A percentile compares a stretch with the other conserved stretches of the same genome.
These are phyloP conservation scores for Podospora pseudopauciseta DNA, from an alignment of 495 filamentous ascomycete species.

Conservation along the genomic window DNA sequence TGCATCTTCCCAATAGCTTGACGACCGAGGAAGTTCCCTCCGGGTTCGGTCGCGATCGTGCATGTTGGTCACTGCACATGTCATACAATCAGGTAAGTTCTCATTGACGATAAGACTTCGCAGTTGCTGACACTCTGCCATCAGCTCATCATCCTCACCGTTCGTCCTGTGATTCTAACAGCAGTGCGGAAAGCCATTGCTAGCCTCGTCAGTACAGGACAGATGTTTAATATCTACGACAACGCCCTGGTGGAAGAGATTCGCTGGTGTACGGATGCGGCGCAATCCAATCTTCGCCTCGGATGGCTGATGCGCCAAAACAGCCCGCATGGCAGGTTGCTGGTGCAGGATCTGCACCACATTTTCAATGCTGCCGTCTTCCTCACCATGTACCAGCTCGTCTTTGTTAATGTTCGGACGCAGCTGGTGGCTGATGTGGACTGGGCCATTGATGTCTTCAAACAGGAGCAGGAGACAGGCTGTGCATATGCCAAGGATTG, in stretches of 20 bases:
- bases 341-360: slow-evolving; percentile 39
- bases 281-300: slow-evolving; percentile 35
- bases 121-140: neutral
- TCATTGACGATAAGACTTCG: neutral
- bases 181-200: slow-evolving; percentile 38
- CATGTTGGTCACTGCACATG: slow-evolving; percentile 38
- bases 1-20: neutral
- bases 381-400: slow-evolving; percentile 37
- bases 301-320: slow-evolving; percentile 26
- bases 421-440: slow-evolving; percentile 25
- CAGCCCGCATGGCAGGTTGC: slow-evolving; percentile 26
- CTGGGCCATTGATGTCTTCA: slow-evolving; percentile 31
- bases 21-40: too few species aligned
- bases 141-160: slow-evolving; percentile 38
- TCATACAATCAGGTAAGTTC: slow-evolving; percentile 38
- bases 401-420: slow-evolving; percentile 28
- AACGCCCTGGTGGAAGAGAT: slow-evolving; percentile 22
- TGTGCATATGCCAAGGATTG: slow-evolving; percentile 32
- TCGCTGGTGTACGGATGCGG: slow-evolving; percentile 32
- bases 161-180: slow-evolving; percentile 39
- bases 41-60: slow-evolving; percentile 28
- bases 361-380: slow-evolving; percentile 45
- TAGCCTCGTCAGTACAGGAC: slow-evolving; percentile 17
- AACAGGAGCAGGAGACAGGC: slow-evolving; percentile 24
- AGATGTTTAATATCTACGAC: slow-evolving; percentile 19